Conservation (phyloP, 1,284 basidiomycete genomes). For the Vanrija sp. region DNA sequence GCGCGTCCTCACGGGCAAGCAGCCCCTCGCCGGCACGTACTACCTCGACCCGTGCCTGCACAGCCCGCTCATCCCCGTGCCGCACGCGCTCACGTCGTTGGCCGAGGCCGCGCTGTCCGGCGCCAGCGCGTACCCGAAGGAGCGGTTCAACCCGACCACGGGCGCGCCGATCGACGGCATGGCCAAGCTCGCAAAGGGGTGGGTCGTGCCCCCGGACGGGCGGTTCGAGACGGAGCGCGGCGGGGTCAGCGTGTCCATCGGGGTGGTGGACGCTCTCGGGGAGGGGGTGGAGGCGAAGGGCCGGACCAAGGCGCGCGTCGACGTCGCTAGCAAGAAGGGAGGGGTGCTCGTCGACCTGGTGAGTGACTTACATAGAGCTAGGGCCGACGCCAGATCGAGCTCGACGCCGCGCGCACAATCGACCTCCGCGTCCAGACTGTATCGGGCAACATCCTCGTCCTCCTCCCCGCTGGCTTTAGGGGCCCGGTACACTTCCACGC, state of each 20-base stretch:
- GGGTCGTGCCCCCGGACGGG: conserved; percentile 35
- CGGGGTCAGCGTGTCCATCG: conserved; percentile 30
- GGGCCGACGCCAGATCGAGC: conserved; percentile 25
- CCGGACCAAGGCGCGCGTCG: conserved; percentile 35
- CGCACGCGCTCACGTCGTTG: conserved; percentile 26
- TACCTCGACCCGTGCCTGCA: conserved; percentile 37
- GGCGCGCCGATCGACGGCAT: conserved; percentile 42
- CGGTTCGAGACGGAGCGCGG: conserved; percentile 34
- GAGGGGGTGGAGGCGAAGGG: conserved; percentile 12
- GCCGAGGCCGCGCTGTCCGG: conserved; percentile 32
- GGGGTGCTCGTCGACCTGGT: conserved; percentile 39
- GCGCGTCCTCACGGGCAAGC: conserved; percentile 14
- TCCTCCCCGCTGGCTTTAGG: conserved; percentile 34
- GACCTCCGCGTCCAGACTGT: conserved; percentile 30
- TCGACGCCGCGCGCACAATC: conserved; percentile 23
- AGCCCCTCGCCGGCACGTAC: conserved; percentile 32
- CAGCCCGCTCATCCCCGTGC: conserved; percentile 23
- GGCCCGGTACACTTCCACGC: conserved; percentile 33
- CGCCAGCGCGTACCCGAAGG: conserved; percentile 11
- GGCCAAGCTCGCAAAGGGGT: conserved; percentile 30
- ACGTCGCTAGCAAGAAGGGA: conserved; percentile 28
- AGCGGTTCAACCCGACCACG: conserved; percentile 25
- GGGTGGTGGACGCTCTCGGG: conserved; percentile 28
- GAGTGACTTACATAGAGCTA: conserved; percentile 7
- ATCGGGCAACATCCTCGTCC: conserved; percentile 35